These are phyloP conservation scores for Typha latifolia DNA, from an alignment of 176 grass and related monocot genomes.

Conservation along the genomic window DNA sequence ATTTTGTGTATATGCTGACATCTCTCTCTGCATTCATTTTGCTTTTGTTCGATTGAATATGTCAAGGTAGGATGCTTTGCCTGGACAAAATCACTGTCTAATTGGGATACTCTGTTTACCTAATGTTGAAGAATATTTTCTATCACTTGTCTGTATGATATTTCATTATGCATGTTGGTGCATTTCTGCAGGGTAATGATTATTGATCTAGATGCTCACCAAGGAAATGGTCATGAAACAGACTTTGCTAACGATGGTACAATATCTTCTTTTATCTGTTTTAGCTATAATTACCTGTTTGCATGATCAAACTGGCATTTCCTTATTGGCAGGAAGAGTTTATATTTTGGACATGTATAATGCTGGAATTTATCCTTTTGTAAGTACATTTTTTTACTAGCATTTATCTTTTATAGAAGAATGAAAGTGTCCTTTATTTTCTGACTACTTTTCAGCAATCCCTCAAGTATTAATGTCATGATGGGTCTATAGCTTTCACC, in stretches of 20 bases:
- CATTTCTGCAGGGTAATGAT: slow-evolving; percentile 68
- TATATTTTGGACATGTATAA: slow-evolving; percentile 97
- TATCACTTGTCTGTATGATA: not conserved
- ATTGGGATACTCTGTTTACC: too few species aligned
- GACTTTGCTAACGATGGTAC: slow-evolving; percentile 84
- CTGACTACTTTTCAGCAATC: too few species aligned
- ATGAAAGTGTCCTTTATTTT: too few species aligned
- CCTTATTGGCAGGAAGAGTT: slow-evolving; percentile 50
- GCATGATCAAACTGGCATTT: not conserved
- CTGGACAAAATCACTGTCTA: not conserved
- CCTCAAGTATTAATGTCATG: too few species aligned
- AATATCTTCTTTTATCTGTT: not conserved
- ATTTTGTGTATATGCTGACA: slow-evolving; percentile 75
- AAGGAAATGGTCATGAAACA: slow-evolving; percentile 94
- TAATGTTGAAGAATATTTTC: too few species aligned
- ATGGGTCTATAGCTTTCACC: not conserved
- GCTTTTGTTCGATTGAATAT: slow-evolving; percentile 53
- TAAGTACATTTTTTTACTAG: slow-evolving; percentile 24
- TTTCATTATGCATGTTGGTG: not conserved
- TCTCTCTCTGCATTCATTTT: slow-evolving; percentile 65
- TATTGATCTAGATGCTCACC: slow-evolving; percentile 97
- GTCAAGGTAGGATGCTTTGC: slow-evolving; percentile 33
- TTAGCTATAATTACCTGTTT: not conserved
- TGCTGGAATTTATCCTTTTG: slow-evolving; percentile 85
- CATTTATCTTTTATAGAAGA: not conserved